Evolutionary conservation across 208 protist species (phyloP).

Genomic region (Vickermania ingenoplastis): DNA sequence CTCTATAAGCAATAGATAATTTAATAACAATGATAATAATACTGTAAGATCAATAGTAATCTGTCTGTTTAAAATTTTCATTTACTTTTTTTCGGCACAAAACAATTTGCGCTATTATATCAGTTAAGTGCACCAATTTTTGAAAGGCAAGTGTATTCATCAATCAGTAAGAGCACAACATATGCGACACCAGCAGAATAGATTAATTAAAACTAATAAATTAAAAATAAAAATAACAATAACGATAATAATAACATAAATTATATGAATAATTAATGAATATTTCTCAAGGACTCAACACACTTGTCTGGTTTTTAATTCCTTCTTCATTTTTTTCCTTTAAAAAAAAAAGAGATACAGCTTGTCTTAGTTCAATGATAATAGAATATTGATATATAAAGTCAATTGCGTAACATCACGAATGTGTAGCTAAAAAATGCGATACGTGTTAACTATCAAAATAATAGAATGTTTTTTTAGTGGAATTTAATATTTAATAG

Average conservation of each 20-base stretch:
- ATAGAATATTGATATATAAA: neutral
- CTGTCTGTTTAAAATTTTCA: no score
- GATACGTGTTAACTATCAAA: no score
- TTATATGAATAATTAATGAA: slow-evolving; percentile 7
- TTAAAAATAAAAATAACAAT: slow-evolving; percentile 17
- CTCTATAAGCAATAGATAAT: no score
- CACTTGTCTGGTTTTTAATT: slow-evolving; percentile 3
- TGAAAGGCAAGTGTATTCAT: slow-evolving; percentile 5
- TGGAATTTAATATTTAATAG: no score
- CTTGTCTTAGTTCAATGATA: neutral
- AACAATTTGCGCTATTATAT: no score
- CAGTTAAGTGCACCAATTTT: no score
- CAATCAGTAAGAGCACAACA: neutral
- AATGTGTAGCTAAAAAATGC: no score
- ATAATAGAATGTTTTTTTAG: no score
- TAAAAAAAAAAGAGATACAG: slow-evolving; percentile 3
- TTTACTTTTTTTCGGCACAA: no score
- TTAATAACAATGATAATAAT: slow-evolving; percentile 7
- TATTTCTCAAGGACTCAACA: slow-evolving; percentile 3
- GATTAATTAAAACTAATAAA: neutral
- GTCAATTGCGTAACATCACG: neutral
- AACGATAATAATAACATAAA: slow-evolving; percentile 13
- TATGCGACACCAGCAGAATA: neutral
- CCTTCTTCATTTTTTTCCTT: slow-evolving; percentile 6
- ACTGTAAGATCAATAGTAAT: slow-evolving; percentile 4